These are phyloP conservation scores for Phoenix roebelenii DNA, from an alignment of 176 grass and related monocot species.

Conservation along the genomic window DNA sequence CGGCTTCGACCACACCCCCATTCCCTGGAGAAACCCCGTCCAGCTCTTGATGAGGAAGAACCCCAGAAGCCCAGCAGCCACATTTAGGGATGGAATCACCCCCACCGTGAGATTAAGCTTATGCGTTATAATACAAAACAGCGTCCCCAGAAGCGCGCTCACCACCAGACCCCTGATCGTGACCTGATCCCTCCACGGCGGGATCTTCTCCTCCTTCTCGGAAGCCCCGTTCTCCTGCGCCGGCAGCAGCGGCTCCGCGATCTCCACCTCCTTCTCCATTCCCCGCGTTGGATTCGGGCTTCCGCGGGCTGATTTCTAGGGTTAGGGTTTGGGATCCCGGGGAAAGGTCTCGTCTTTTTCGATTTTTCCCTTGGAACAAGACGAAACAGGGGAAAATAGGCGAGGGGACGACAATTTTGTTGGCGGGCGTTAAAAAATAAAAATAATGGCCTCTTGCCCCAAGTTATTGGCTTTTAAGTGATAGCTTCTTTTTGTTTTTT, in stretches of 20 bases:
- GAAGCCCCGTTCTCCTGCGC: neutral
- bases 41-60: slow-evolving; percentile 58
- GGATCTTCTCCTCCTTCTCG: slow-evolving; percentile 24
- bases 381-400: too few species aligned
- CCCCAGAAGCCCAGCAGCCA: slow-evolving; percentile 57
- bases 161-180: slow-evolving; percentile 46
- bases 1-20: slow-evolving; percentile 41
- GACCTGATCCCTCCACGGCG: slow-evolving; percentile 62
- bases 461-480: too few species aligned
- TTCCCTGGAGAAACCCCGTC: slow-evolving; percentile 25
- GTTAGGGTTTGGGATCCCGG: too few species aligned
- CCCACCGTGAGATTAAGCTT: slow-evolving; percentile 79
- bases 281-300: neutral
- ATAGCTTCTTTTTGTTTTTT: too few species aligned
- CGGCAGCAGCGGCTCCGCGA: slow-evolving; percentile 35
- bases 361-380: too few species aligned
- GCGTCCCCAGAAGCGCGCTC: slow-evolving; percentile 48
- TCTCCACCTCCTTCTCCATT: slow-evolving; percentile 45
- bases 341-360: too few species aligned
- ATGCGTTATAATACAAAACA: slow-evolving; percentile 76
- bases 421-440: too few species aligned
- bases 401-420: too few species aligned
- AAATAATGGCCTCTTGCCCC: too few species aligned
- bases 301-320: neutral
- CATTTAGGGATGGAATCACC: slow-evolving; percentile 68